phyloP scores from a whole-genome alignment of 148 eudicot genomes.

The Polygonum aviculare region DNA sequence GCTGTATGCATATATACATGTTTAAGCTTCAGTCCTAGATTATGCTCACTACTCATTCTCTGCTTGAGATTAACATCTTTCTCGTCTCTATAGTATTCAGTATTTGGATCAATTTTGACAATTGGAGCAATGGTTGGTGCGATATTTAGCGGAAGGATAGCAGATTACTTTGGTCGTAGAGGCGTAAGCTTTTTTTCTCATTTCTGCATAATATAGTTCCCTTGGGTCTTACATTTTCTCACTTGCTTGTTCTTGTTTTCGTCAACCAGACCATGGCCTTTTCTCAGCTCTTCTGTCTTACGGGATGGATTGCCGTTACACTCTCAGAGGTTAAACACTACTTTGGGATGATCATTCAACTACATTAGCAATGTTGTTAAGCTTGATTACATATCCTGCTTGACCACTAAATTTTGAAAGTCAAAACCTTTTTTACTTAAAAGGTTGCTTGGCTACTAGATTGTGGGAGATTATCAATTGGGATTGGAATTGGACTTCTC shows the following conservation, averaged over 20 bases:
- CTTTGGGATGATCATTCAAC: neutral
- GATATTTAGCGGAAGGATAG: conserved; percentile 38
- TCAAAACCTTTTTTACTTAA: neutral
- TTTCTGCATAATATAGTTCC: neutral
- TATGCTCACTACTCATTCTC: neutral
- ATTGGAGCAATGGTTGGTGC: conserved; percentile 58
- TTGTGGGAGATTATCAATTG: conserved; percentile 48
- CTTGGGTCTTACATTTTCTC: neutral
- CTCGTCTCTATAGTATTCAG: conserved; percentile 29
- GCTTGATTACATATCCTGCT: neutral
- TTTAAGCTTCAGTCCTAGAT: neutral
- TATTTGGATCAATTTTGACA: conserved; percentile 49
- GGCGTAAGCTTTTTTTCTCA: conserved; percentile 23
- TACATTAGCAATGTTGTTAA: neutral
- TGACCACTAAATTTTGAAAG: neutral
- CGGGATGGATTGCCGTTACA: conserved; percentile 57
- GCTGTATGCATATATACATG: too few species aligned
- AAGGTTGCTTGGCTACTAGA: conserved; percentile 68
- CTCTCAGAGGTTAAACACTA: conserved; percentile 39
- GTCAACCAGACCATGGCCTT: conserved; percentile 47
- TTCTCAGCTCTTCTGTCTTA: conserved; percentile 42
- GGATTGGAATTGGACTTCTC: conserved; percentile 65
- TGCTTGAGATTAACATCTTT: neutral
- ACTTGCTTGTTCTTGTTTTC: neutral
- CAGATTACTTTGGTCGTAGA: conserved; percentile 38